These are phyloP conservation scores for Apiospora aurea DNA, from an alignment of 2,329 filamentous ascomycete species.

Conservation along the genomic window DNA sequence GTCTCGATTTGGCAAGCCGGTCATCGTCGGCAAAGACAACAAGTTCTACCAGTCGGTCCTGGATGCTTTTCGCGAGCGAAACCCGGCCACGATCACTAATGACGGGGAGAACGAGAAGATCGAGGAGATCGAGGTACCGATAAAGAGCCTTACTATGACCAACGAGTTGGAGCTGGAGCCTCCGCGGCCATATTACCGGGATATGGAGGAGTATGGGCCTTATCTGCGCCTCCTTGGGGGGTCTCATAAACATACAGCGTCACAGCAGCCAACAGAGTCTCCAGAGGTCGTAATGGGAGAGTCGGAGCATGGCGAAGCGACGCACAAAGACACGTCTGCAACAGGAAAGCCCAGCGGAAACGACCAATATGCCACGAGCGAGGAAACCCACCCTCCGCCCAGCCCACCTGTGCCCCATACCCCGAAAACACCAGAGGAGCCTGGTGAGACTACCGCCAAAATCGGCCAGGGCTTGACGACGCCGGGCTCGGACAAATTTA, in stretches of 20 bases:
- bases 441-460: background rate
- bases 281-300: no score
- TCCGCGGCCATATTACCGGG: background rate
- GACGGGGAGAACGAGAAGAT: background rate
- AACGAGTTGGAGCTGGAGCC: background rate
- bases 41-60: conserved; percentile 15
- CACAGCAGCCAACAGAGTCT: background rate
- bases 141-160: background rate
- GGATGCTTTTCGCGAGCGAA: conserved; percentile 12
- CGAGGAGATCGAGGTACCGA: background rate
- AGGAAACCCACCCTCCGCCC: background rate
- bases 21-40: conserved; percentile 1
- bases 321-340: no score
- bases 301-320: background rate
- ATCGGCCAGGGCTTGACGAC: background rate
- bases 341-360: background rate
- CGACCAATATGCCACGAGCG: background rate
- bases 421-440: background rate
- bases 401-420: no score
- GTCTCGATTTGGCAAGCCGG: background rate
- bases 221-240: background rate
- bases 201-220: background rate
- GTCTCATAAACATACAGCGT: no score
- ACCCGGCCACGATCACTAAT: background rate
- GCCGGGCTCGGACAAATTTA: background rate